Conservation (phyloP, 352 stramenopile species). For the Globisporangium polare region DNA sequence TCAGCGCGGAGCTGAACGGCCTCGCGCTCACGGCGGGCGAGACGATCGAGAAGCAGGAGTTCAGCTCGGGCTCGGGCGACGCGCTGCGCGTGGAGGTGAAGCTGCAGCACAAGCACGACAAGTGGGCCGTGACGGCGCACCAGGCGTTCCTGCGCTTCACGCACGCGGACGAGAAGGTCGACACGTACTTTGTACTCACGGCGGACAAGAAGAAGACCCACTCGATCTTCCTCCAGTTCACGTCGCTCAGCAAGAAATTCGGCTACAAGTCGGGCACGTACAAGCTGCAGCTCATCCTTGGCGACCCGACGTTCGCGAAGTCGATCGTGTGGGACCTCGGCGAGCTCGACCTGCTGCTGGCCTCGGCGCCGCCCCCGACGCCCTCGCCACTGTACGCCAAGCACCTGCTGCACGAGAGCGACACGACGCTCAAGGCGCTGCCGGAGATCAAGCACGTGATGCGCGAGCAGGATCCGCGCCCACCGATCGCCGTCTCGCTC, state of each 20-base stretch:
- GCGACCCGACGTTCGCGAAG: slow-evolving; percentile 74
- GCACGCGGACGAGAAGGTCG: slow-evolving; percentile 41
- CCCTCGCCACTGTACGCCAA: slow-evolving; percentile 86
- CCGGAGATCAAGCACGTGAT: slow-evolving; percentile 88
- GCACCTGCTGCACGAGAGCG: slow-evolving; percentile 80
- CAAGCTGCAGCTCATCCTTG: slow-evolving; percentile 69
- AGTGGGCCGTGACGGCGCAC: slow-evolving; percentile 56
- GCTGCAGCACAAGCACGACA: slow-evolving; percentile 52
- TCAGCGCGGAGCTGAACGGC: slow-evolving; percentile 50
- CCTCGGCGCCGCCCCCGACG: slow-evolving; percentile 43
- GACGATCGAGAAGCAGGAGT: slow-evolving; percentile 44
- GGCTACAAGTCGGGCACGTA: slow-evolving; percentile 72
- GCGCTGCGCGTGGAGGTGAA: slow-evolving; percentile 51
- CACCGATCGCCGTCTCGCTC: slow-evolving; percentile 60
- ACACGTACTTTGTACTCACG: slow-evolving; percentile 76
- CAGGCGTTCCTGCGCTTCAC: slow-evolving; percentile 80
- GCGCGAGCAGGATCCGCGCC: slow-evolving; percentile 66
- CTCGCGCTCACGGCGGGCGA: slow-evolving; percentile 43
- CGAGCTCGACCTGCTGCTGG: slow-evolving; percentile 62
- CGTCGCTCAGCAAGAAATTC: slow-evolving; percentile 73
- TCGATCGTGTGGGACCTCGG: slow-evolving; percentile 73
- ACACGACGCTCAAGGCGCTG: slow-evolving; percentile 81
- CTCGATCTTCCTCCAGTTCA: slow-evolving; percentile 49
- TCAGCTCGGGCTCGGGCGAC: slow-evolving; percentile 59
- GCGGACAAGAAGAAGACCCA: slow-evolving; percentile 35